Conservation (phyloP, 495 filamentous ascomycete genomes). For the Hypoxylon fragiforme region DNA sequence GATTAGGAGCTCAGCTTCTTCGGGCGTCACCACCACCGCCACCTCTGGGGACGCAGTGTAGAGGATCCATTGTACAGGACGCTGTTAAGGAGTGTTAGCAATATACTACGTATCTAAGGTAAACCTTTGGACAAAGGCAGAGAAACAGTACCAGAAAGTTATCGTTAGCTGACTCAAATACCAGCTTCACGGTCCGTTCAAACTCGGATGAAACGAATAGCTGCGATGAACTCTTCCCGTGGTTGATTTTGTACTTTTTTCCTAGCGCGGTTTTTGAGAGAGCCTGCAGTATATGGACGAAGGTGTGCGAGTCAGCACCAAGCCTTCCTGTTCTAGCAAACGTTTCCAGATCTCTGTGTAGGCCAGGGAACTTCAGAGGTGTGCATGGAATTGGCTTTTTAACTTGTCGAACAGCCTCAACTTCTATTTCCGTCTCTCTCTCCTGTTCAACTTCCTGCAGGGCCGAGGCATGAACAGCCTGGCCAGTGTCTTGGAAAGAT, state of each 20-base stretch:
- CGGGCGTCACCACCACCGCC: slow-evolving; percentile 55
- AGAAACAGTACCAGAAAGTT: slow-evolving; percentile 31
- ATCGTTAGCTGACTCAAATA: slow-evolving; percentile 29
- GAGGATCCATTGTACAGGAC: slow-evolving; percentile 44
- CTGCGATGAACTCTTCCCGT: slow-evolving; percentile 17
- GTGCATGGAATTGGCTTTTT: slow-evolving; percentile 39
- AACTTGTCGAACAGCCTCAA: slow-evolving; percentile 54
- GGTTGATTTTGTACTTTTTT: slow-evolving; percentile 32
- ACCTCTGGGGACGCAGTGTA: slow-evolving; percentile 31
- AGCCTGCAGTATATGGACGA: slow-evolving; percentile 26
- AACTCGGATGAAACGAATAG: slow-evolving; percentile 43
- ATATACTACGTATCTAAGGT: not conserved
- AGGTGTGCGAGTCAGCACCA: slow-evolving; percentile 24
- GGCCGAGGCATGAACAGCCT: slow-evolving; percentile 44
- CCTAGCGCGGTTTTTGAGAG: slow-evolving; percentile 34
- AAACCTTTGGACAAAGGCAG: not conserved
- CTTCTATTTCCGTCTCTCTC: slow-evolving; percentile 49
- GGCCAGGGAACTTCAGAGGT: slow-evolving; percentile 35
- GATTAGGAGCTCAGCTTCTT: slow-evolving; percentile 57
- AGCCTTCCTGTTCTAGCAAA: slow-evolving; percentile 37
- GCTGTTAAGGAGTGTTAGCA: slow-evolving; percentile 25
- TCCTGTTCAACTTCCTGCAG: slow-evolving; percentile 59
- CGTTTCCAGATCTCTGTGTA: slow-evolving; percentile 33
- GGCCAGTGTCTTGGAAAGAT: slow-evolving; percentile 38
- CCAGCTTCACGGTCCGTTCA: slow-evolving; percentile 33